phyloP scores from a whole-genome alignment of 2,329 filamentous ascomycete genomes.

The Aspergillus spinulosporus region DNA sequence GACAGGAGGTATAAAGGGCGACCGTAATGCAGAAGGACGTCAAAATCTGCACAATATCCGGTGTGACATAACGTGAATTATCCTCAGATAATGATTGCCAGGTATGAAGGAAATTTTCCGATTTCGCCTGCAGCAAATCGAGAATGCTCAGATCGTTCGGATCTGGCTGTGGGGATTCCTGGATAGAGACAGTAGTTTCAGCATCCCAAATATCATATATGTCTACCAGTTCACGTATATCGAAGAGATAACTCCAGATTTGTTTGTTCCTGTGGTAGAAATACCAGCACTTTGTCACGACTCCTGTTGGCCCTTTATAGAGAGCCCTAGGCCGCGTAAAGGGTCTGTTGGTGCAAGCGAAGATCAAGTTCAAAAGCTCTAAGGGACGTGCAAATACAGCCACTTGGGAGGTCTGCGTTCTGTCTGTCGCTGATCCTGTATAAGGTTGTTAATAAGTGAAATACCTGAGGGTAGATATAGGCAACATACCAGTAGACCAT shows the following conservation, averaged over 20 bases:
- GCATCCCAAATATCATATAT: slow-evolving; percentile 29
- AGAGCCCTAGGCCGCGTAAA: slow-evolving; percentile 26
- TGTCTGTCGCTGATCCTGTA: slow-evolving; percentile 60
- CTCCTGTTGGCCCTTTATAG: slow-evolving; percentile 30
- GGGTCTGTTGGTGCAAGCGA: slow-evolving; percentile 63
- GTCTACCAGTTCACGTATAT: slow-evolving; percentile 30
- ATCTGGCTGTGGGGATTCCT: slow-evolving; percentile 31
- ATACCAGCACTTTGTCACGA: slow-evolving; percentile 43
- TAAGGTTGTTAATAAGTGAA: slow-evolving; percentile 14
- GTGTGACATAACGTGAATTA: slow-evolving; percentile 48
- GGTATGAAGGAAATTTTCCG: slow-evolving; percentile 46
- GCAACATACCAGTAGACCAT: slow-evolving; percentile 74
- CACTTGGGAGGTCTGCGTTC: slow-evolving; percentile 64
- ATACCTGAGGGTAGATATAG: slow-evolving; percentile 11
- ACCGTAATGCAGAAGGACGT: slow-evolving; percentile 50
- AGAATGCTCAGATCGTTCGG: slow-evolving; percentile 42
- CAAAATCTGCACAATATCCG: slow-evolving; percentile 53
- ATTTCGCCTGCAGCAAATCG: slow-evolving; percentile 49
- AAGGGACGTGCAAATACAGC: slow-evolving; percentile 63
- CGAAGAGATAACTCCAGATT: slow-evolving; percentile 53
- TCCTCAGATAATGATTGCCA: slow-evolving; percentile 47
- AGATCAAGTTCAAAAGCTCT: slow-evolving; percentile 69
- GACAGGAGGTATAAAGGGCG: slow-evolving; percentile 39
- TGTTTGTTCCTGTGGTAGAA: slow-evolving; percentile 41
- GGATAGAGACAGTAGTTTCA: slow-evolving; percentile 24